Evolutionary conservation across 1,139 yeast species (phyloP).

Genomic region (Taphrina sp.): DNA sequence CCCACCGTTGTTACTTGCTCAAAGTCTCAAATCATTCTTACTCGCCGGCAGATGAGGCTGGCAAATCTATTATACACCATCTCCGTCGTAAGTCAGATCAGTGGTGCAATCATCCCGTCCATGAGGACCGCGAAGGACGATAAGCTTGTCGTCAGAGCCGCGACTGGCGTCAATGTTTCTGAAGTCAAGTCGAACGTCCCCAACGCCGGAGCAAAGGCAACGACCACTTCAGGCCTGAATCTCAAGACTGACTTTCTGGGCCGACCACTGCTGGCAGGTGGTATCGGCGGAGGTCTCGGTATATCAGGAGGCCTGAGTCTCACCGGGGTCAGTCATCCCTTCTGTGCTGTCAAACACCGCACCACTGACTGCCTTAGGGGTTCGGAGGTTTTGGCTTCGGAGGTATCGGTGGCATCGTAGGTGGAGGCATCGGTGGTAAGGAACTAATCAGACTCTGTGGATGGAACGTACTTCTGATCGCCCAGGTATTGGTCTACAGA

Average conservation of each 20-base stretch:
- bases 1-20: no score
- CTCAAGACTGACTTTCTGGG: constrained; percentile 20
- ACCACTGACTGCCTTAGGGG: constrained; percentile 1
- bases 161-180: no score
- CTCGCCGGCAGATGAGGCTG: no score
- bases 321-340: not conserved
- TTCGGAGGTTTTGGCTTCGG: constrained; percentile 21
- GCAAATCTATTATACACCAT: no score
- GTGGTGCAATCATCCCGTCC: no score
- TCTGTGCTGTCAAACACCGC: not conserved
- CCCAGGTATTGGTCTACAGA: constrained; percentile 14
- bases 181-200: no score
- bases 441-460: not conserved
- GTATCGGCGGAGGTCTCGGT: constrained; percentile 16
- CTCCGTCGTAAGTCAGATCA: no score
- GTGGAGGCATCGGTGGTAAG: constrained; percentile 17
- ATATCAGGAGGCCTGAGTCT: constrained; percentile 7
- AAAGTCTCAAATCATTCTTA: no score
- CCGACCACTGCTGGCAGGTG: constrained; percentile 6
- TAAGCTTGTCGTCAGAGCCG: no score
- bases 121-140: no score
- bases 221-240: constrained; percentile 12
- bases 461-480: not conserved
- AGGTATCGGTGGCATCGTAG: constrained; percentile 23
- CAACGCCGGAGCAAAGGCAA: no score